phyloP scores from a whole-genome alignment of 768 basidiomycete genomes.

The Podaxis mareebaensis region DNA sequence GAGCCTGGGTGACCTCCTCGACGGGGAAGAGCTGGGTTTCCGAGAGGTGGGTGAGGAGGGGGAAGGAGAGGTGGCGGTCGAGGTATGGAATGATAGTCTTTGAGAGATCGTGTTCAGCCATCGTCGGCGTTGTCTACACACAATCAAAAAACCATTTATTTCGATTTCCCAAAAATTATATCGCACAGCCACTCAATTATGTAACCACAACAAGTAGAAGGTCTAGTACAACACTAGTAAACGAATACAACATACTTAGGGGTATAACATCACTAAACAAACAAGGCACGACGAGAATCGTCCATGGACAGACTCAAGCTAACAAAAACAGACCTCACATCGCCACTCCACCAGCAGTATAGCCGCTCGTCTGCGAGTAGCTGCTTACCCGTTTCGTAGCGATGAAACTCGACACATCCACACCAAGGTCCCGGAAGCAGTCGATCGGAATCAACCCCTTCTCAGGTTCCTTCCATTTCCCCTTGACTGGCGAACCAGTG shows the following conservation, averaged over 20 bases:
- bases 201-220: background rate
- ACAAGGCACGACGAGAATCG: background rate
- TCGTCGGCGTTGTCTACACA: slow-evolving; percentile 26
- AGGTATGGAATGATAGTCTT: slow-evolving; percentile 89
- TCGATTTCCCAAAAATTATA: background rate
- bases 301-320: background rate
- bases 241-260: background rate
- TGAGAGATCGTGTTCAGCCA: slow-evolving; percentile 92
- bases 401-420: slow-evolving; percentile 14
- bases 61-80: slow-evolving; percentile 94
- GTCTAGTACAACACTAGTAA: slow-evolving; percentile 1
- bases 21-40: slow-evolving; percentile 75
- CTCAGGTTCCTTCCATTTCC: slow-evolving; percentile 25
- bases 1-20: slow-evolving; percentile 82
- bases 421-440: slow-evolving; percentile 45
- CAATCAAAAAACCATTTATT: background rate
- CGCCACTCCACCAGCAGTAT: background rate
- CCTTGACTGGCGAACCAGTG: slow-evolving; percentile 21
- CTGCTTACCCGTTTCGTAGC: slow-evolving; percentile 17
- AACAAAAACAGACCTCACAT: background rate
- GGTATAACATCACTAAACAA: background rate
- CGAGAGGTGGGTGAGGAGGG: slow-evolving; percentile 85
- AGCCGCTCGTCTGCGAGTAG: slow-evolving; percentile 2
- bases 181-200: slow-evolving; percentile 6
- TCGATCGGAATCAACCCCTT: slow-evolving; percentile 70